Evolutionary conservation across 2,329 filamentous ascomycete genomes (phyloP).

Genomic region (Microcyclospora tardicrescens): DNA sequence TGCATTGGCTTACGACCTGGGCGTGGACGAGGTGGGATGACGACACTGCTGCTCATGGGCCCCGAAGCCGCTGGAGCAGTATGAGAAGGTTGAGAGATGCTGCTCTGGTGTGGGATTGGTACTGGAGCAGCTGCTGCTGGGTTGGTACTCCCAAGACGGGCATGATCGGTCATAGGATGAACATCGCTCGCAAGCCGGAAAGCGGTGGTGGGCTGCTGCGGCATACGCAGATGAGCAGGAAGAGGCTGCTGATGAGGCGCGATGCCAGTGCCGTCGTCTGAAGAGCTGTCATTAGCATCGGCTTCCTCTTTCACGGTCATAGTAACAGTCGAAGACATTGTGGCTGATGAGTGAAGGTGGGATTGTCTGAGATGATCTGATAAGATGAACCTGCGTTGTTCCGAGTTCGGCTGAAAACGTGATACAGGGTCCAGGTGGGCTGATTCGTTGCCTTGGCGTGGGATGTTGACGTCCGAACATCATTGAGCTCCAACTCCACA

Average conservation of each 20-base stretch:
- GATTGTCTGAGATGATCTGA: constrained; percentile 15
- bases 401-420: constrained; percentile 1
- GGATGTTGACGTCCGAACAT: too few relatives aligned
- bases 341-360: constrained; percentile 2
- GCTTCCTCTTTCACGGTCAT: constrained; percentile 4
- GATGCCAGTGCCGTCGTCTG: background rate
- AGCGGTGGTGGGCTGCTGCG: too few relatives aligned
- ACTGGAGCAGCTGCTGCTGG: background rate
- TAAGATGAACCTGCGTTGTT: constrained; percentile 10
- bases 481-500: too few relatives aligned
- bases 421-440: background rate
- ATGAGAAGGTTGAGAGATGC: too few relatives aligned
- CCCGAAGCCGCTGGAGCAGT: constrained; percentile 10
- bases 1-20: constrained; percentile 70
- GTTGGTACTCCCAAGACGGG: too few relatives aligned
- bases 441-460: background rate
- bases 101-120: background rate
- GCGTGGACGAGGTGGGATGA: constrained; percentile 33
- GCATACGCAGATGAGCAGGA: too few relatives aligned
- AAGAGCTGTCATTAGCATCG: background rate
- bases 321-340: constrained; percentile 7
- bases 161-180: too few relatives aligned
- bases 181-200: too few relatives aligned
- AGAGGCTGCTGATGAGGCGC: too few relatives aligned
- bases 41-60: constrained; percentile 26